phyloP scores from a whole-genome alignment of 345 rosid species.

The Anastatica hierochuntica region DNA sequence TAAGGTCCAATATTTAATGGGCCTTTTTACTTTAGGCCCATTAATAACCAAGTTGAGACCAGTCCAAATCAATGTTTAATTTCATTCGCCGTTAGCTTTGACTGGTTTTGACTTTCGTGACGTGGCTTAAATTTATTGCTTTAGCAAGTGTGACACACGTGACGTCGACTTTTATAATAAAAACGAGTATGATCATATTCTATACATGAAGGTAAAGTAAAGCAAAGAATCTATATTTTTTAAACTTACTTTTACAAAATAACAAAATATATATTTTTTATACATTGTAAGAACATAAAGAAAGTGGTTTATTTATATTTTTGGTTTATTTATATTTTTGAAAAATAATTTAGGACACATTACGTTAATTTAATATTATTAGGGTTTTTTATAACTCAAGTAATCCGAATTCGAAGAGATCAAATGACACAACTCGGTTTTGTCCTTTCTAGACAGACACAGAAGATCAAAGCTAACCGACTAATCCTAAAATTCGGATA shows the following conservation, averaged over 20 bases:
- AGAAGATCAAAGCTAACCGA: no score
- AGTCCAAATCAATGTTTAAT: not conserved
- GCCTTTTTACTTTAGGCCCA: no score
- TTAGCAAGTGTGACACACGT: not conserved
- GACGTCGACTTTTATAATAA: not conserved
- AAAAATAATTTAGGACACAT: not conserved
- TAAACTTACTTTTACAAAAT: not conserved
- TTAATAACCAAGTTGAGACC: no score
- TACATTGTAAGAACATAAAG: not conserved
- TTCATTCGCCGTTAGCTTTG: not conserved
- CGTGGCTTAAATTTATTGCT: not conserved
- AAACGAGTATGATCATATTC: not conserved
- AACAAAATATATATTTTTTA: not conserved
- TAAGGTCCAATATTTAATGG: no score
- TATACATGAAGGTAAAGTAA: constrained; percentile 18
- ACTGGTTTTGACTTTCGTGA: constrained; percentile 1
- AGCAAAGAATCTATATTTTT: constrained; percentile 19
- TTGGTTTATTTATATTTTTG: no score
- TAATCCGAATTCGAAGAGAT: no score
- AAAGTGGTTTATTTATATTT: no score
- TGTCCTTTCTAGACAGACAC: no score
- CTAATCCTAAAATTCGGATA: no score
- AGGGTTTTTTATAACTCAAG: no score
- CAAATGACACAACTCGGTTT: no score
- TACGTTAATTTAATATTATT: not conserved